Conservation (phyloP, 176 grass and related monocot genomes). For the Aegilops speltoides region DNA sequence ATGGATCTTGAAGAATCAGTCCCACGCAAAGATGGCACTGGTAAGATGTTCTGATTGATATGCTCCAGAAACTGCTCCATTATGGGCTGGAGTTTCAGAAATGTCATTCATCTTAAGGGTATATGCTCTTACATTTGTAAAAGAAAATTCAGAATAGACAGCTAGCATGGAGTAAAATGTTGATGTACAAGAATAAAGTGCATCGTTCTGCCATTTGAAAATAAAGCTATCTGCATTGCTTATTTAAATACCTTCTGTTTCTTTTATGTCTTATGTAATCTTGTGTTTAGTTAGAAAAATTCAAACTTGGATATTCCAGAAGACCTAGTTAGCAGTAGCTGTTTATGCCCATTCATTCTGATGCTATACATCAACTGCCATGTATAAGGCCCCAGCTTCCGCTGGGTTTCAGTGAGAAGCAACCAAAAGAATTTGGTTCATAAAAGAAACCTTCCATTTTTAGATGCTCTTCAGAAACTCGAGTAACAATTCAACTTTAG, state of each 20-base stretch:
- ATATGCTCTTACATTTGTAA: neutral
- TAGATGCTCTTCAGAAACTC: neutral
- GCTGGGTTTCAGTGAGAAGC: neutral
- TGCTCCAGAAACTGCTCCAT: neutral
- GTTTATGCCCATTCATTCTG: constrained; percentile 8
- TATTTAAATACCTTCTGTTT: neutral
- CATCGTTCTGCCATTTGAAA: constrained; percentile 21
- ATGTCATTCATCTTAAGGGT: neutral
- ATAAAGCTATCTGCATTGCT: constrained; percentile 5
- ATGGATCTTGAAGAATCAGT: constrained; percentile 84
- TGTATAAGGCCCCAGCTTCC: neutral
- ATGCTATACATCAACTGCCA: neutral
- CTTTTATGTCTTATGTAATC: neutral
- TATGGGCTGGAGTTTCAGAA: constrained; percentile 4
- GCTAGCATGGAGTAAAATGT: neutral
- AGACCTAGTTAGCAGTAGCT: neutral
- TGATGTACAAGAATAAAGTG: constrained; percentile 31
- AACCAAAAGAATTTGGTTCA: neutral
- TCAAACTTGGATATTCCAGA: neutral
- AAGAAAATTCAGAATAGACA: constrained; percentile 15
- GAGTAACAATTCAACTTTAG: constrained; percentile 4
- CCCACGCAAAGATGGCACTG: constrained; percentile 66
- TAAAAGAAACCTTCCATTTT: neutral
- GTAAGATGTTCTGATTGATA: constrained; percentile 89
- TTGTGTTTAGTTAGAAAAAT: neutral